These are phyloP conservation scores for Ogataea parapolymorpha DNA, from an alignment of 805 yeast genomes.

Conservation along the genomic window DNA sequence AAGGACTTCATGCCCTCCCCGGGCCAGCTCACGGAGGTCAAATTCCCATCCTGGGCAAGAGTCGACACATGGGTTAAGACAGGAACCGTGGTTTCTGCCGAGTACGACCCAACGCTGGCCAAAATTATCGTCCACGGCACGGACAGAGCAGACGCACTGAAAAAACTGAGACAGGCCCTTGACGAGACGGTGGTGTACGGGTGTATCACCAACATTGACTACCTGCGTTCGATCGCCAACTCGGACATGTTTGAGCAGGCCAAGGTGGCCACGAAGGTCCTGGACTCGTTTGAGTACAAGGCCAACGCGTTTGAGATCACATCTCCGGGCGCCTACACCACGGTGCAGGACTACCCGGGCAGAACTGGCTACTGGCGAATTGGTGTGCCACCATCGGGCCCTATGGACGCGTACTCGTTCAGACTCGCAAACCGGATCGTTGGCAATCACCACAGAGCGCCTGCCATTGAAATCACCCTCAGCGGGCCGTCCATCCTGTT, in stretches of 20 bases:
- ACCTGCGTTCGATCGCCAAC: slow-evolving; percentile 78
- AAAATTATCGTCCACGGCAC: slow-evolving; percentile 93
- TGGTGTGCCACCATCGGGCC: slow-evolving; percentile 99
- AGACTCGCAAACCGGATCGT: slow-evolving; percentile 87
- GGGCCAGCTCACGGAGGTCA: slow-evolving; percentile 83
- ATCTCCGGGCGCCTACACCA: slow-evolving; percentile 91
- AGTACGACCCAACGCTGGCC: slow-evolving; percentile 94
- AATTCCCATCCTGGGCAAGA: slow-evolving; percentile 88
- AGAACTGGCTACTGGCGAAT: slow-evolving; percentile 82
- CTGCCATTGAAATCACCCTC: slow-evolving; percentile 87
- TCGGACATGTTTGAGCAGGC: slow-evolving; percentile 83
- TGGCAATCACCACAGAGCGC: slow-evolving; percentile 78
- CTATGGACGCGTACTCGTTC: slow-evolving; percentile 93
- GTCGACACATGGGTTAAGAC: slow-evolving; percentile 91
- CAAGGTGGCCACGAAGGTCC: slow-evolving; percentile 79
- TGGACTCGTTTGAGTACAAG: slow-evolving; percentile 74
- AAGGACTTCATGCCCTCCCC: slow-evolving; percentile 96
- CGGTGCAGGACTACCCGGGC: slow-evolving; percentile 95
- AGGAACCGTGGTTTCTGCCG: slow-evolving; percentile 86
- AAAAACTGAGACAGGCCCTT: slow-evolving; percentile 73
- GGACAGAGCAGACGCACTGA: slow-evolving; percentile 81
- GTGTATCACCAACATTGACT: slow-evolving; percentile 85
- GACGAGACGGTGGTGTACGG: slow-evolving; percentile 87
- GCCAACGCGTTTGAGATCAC: slow-evolving; percentile 84
- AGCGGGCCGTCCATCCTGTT: slow-evolving; percentile 83